phyloP scores from a whole-genome alignment of 495 filamentous ascomycete species.

The Daldinia childiae region DNA sequence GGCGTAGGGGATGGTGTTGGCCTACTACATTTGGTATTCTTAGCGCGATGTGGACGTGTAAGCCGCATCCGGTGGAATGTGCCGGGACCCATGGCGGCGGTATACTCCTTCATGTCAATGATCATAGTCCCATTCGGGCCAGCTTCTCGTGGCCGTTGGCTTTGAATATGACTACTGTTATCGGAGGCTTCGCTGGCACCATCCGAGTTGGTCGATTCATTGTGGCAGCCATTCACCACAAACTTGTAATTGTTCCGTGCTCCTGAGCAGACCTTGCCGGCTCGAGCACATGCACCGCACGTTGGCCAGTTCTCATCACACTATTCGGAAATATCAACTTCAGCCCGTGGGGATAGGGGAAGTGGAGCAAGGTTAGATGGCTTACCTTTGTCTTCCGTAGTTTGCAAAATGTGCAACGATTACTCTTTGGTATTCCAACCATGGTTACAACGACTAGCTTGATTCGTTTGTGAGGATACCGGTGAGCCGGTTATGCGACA shows the following conservation, averaged over 20 bases:
- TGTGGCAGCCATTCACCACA: constrained; percentile 44
- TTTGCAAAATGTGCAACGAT: constrained; percentile 46
- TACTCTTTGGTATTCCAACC: constrained; percentile 47
- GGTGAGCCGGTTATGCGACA: constrained; percentile 12
- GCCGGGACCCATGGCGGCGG: constrained; percentile 19
- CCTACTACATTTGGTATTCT: neutral
- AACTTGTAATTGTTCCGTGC: constrained; percentile 49
- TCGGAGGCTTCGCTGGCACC: constrained; percentile 19
- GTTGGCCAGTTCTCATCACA: constrained; percentile 56
- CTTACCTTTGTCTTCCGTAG: constrained; percentile 44
- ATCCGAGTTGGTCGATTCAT: constrained; percentile 30
- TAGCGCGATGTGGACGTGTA: constrained; percentile 17
- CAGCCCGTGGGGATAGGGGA: neutral
- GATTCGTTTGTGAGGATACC: constrained; percentile 1
- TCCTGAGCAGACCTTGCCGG: constrained; percentile 49
- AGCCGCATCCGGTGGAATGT: constrained; percentile 41
- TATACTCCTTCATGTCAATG: constrained; percentile 38
- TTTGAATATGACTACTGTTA: constrained; percentile 5
- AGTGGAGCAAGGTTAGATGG: neutral
- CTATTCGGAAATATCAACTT: constrained; percentile 33
- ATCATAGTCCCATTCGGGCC: constrained; percentile 23
- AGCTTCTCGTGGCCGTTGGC: constrained; percentile 13
- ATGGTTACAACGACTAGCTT: constrained; percentile 19
- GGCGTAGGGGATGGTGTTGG: constrained; percentile 6
- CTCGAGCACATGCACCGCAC: constrained; percentile 52